Conservation (phyloP, 768 basidiomycete species). For the Mrakia blollopis region DNA sequence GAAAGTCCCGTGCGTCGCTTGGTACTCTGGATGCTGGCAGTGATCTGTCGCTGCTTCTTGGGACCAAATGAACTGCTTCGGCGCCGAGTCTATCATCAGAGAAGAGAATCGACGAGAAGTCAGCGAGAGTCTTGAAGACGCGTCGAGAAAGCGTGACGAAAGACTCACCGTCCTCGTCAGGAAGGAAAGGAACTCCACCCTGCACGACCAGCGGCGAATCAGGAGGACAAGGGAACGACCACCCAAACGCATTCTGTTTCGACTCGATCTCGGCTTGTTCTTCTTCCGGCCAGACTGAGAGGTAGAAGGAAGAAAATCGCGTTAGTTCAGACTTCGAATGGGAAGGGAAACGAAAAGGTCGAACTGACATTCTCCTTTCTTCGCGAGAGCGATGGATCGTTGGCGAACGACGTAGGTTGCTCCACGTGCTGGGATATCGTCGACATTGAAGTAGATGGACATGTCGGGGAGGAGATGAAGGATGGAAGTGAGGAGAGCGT, state of each 20-base stretch:
- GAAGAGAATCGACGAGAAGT: background rate
- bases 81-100: background rate
- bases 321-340: background rate
- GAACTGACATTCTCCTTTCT: constrained; percentile 13
- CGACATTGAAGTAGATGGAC: constrained; percentile 22
- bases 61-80: constrained; percentile 18
- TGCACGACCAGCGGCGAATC: background rate
- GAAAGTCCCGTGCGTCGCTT: constrained; percentile 11
- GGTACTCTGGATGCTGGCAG: background rate
- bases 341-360: too few species aligned
- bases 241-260: background rate
- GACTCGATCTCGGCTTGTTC: background rate
- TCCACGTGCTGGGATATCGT: constrained; percentile 6
- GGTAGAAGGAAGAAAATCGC: background rate
- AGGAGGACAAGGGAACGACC: constrained; percentile 1
- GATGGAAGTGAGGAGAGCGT: background rate
- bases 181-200: background rate
- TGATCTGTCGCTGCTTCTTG: background rate
- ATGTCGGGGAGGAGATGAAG: constrained; percentile 15
- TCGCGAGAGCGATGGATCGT: background rate
- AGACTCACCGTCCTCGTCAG: background rate
- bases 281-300: constrained; percentile 14
- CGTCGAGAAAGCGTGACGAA: background rate
- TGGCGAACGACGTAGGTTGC: background rate
- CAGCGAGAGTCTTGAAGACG: background rate